Evolutionary conservation across 1,284 basidiomycete species (phyloP).

Genomic region (Tetrapyrgos nigripes): DNA sequence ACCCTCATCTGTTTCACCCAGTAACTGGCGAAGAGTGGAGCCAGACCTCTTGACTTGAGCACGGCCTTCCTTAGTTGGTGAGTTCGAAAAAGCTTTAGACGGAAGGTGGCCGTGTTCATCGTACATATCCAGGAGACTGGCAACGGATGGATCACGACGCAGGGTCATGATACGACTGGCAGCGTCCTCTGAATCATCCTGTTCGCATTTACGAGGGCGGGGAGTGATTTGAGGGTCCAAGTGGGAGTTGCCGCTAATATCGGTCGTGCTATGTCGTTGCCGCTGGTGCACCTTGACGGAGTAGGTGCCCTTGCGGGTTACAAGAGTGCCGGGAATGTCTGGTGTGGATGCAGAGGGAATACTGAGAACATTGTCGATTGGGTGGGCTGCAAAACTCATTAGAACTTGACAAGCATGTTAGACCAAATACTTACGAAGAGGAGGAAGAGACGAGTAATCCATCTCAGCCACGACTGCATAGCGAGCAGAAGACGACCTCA

Average conservation of each 20-base stretch:
- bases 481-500: conserved; percentile 75
- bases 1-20: conserved; percentile 47
- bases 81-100: conserved; percentile 68
- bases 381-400: conserved; percentile 57
- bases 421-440: conserved; percentile 62
- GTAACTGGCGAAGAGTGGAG: conserved; percentile 73
- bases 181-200: conserved; percentile 48
- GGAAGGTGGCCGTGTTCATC: conserved; percentile 72
- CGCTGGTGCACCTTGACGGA: conserved; percentile 72
- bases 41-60: conserved; percentile 64
- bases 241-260: conserved; percentile 35
- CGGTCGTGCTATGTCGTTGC: conserved; percentile 61
- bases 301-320: conserved; percentile 62
- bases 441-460: conserved; percentile 63
- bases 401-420: conserved; percentile 1
- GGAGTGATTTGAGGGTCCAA: conserved; percentile 15
- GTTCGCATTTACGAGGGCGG: conserved; percentile 29
- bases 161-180: conserved; percentile 61
- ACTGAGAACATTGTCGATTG: conserved; percentile 61
- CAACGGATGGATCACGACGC: conserved; percentile 78
- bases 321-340: conserved; percentile 55
- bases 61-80: conserved; percentile 54
- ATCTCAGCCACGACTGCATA: conserved; percentile 60
- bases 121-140: conserved; percentile 71
- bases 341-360: conserved; percentile 53